phyloP scores from a whole-genome alignment of 192 early-diverging fungal species.

The Gaertneriomyces semiglobifer region DNA sequence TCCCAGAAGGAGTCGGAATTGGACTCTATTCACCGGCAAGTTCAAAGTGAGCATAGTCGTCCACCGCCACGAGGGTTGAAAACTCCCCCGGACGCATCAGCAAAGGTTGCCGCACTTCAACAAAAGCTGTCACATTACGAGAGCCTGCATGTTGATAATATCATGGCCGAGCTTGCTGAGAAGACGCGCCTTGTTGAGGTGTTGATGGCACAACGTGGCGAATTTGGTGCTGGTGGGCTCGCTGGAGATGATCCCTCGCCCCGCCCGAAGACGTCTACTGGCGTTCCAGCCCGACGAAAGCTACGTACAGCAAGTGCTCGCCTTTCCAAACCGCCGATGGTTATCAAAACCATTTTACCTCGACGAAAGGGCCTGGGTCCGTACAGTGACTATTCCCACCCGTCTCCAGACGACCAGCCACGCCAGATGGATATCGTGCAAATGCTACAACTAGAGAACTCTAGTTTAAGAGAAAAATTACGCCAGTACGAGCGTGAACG shows the following conservation, averaged over 20 bases:
- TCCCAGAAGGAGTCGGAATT: conserved; percentile 35
- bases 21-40: conserved; percentile 43
- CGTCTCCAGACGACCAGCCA: conserved; percentile 16
- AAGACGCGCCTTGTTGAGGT: conserved; percentile 47
- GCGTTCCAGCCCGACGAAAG: not conserved
- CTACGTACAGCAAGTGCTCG: conserved; percentile 21
- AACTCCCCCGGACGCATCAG: conserved; percentile 5
- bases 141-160: conserved; percentile 44
- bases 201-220: conserved; percentile 35
- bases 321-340: conserved; percentile 7
- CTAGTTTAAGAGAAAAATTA: conserved; percentile 23
- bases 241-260: not conserved
- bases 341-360: conserved; percentile 13
- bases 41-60: conserved; percentile 39
- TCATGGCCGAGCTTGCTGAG: conserved; percentile 45
- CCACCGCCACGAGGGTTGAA: conserved; percentile 3
- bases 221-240: conserved; percentile 20
- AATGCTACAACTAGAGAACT: conserved; percentile 24
- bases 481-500: conserved; percentile 30
- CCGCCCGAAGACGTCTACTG: not conserved
- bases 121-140: conserved; percentile 43
- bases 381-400: conserved; percentile 19
- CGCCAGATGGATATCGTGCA: conserved; percentile 4
- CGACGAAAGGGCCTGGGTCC: conserved; percentile 23
- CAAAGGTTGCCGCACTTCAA: conserved; percentile 32